A percentile compares a stretch with the other conserved stretches of the same genome.
Conservation (phyloP, 83 land plant species). For the Thuja plicata region DNA sequence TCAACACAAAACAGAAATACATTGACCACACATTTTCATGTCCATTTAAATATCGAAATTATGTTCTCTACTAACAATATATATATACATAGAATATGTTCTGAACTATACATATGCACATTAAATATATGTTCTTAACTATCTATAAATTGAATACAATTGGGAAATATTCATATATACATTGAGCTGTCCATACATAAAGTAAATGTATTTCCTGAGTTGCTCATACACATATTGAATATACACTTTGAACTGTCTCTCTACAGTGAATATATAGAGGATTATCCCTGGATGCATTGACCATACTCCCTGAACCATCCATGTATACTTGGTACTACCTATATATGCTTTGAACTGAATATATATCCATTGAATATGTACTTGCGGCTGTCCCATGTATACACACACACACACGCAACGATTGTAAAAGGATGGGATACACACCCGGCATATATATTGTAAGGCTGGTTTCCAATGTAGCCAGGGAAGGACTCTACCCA, state of each 20-base stretch:
- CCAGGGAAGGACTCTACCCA: slow-evolving; percentile 5
- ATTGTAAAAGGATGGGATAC: background rate
- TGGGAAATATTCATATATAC: no score
- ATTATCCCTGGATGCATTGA: background rate
- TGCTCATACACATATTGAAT: background rate
- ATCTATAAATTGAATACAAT: no score
- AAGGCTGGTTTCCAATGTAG: background rate
- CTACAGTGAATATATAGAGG: background rate
- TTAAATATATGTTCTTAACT: no score
- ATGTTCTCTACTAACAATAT: background rate
- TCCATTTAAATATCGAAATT: background rate
- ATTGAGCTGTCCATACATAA: no score
- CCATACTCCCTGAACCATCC: background rate
- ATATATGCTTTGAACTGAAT: background rate
- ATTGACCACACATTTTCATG: background rate
- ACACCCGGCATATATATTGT: slow-evolving; percentile 12
- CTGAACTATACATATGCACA: background rate
- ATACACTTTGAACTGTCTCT: background rate
- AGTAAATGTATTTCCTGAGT: no score
- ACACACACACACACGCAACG: no score
- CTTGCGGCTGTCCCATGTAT: no score
- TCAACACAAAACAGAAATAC: background rate
- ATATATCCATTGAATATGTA: no score
- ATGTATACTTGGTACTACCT: background rate
- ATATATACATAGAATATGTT: no score